phyloP scores from a whole-genome alignment of 192 early-diverging fungal genomes.

The Entophlyctis luteolus region DNA sequence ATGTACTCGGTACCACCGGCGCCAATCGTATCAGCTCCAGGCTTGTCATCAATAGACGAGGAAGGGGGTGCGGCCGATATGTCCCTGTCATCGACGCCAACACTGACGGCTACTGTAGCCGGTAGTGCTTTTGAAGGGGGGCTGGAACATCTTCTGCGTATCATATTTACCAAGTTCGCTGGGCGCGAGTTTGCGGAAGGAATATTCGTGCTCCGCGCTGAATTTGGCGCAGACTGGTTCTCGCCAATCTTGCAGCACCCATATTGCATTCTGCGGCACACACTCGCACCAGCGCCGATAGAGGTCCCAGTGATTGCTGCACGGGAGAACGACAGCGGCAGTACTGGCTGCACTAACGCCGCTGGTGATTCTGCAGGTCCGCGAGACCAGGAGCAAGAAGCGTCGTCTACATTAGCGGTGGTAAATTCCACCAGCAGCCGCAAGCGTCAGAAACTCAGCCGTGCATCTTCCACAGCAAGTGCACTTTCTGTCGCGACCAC shows the following conservation, averaged over 20 bases:
- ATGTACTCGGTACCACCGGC: constrained; percentile 26
- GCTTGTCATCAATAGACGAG: no score
- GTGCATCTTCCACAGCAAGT: background rate
- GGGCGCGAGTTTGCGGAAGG: constrained; percentile 45
- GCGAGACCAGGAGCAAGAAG: background rate
- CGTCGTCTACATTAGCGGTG: background rate
- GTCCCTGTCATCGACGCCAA: no score
- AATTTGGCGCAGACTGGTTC: constrained; percentile 61
- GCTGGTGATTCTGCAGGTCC: background rate
- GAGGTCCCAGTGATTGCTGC: constrained; percentile 4
- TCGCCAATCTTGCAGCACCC: constrained; percentile 56
- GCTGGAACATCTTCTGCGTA: constrained; percentile 44
- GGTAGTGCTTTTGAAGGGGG: constrained; percentile 39
- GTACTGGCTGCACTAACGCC: background rate
- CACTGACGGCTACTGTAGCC: no score
- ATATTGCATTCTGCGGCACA: constrained; percentile 46
- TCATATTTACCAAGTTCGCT: constrained; percentile 52
- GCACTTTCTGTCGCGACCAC: background rate
- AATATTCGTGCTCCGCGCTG: constrained; percentile 49
- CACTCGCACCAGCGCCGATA: constrained; percentile 26
- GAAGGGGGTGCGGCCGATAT: no score
- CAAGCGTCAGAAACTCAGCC: constrained; percentile 20
- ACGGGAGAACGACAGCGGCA: background rate
- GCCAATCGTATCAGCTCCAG: background rate
- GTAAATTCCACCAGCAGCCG: no score